Conservation (phyloP, 2,329 filamentous ascomycete genomes). For the Chaetomium sp. region DNA sequence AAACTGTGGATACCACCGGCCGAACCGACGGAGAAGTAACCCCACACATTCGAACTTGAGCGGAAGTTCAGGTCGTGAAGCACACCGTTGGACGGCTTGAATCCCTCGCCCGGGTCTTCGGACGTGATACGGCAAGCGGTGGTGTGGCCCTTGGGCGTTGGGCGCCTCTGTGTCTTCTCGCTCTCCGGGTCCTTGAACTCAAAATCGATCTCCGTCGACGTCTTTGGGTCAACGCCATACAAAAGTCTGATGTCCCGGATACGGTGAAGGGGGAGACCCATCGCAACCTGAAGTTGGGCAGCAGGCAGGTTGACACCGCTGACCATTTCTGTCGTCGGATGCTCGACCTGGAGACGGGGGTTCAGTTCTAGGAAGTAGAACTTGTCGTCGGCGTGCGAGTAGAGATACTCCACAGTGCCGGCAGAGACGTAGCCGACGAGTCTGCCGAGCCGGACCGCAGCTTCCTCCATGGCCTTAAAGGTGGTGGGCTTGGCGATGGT, state of each 20-base stretch:
- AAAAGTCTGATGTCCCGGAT: conserved; percentile 95
- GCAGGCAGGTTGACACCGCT: conserved; percentile 96
- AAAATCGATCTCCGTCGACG: conserved; percentile 87
- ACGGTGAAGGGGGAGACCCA: conserved; percentile 94
- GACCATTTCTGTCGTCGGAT: conserved; percentile 99
- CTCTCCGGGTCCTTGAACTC: conserved; percentile 89
- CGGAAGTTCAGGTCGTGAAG: conserved; percentile 99
- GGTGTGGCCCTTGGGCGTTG: conserved; percentile 92
- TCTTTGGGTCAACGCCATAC: conserved; percentile 92
- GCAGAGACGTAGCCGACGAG: conserved; percentile 98
- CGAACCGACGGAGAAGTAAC: conserved; percentile 98
- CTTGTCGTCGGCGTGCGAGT: conserved; percentile 96
- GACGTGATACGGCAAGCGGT: conserved; percentile 99
- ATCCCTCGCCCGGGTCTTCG: conserved; percentile 96
- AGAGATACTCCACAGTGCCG: conserved; percentile 97
- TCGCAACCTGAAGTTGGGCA: conserved; percentile 96
- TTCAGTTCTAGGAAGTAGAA: conserved; percentile 99
- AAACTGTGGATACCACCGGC: conserved; percentile 98
- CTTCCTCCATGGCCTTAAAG: conserved; percentile 95
- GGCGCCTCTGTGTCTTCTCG: conserved; percentile 80
- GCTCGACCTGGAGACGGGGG: conserved; percentile 98
- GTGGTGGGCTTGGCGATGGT: conserved; percentile 88
- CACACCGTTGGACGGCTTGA: conserved; percentile 98
- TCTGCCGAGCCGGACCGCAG: conserved; percentile 88
- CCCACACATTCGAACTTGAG: conserved; percentile 98